These are phyloP conservation scores for Mycena galopus DNA, from an alignment of 768 basidiomycete genomes.

Conservation along the genomic window DNA sequence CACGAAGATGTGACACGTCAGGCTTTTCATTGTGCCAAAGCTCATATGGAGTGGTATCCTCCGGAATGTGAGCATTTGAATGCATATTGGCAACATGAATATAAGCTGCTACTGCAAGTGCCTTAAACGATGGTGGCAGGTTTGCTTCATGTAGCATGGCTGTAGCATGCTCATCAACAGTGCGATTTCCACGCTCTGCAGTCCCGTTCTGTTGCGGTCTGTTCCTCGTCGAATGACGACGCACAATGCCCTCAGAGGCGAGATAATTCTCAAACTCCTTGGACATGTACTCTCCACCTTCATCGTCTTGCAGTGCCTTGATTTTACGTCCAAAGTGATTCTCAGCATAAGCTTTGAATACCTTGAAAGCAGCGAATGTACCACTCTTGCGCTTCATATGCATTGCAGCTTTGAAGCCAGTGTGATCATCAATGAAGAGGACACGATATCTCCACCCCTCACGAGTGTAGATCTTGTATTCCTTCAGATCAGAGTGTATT, in stretches of 20 bases:
- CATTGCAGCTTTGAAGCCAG: slow-evolving; percentile 2
- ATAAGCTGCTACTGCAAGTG: too few species aligned
- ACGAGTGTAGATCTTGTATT: too few species aligned
- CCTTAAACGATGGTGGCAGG: neutral
- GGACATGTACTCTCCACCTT: too few species aligned
- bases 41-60: neutral
- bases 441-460: slow-evolving; percentile 5
- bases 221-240: too few species aligned
- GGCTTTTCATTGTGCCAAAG: neutral
- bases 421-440: neutral
- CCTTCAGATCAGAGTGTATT: too few species aligned
- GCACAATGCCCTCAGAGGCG: too few species aligned
- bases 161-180: neutral
- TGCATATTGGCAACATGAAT: neutral
- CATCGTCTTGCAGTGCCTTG: too few species aligned
- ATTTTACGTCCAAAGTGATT: too few species aligned
- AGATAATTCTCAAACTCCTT: too few species aligned
- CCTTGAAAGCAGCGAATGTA: slow-evolving; percentile 16
- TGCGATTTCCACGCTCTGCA: neutral
- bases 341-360: too few species aligned
- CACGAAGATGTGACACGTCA: too few species aligned
- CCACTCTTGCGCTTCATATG: slow-evolving; percentile 20
- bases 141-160: neutral
- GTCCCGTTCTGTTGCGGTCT: too few species aligned
- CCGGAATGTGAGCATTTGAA: neutral